phyloP scores from a whole-genome alignment of 768 basidiomycete species.

The Amyloporia xantha region DNA sequence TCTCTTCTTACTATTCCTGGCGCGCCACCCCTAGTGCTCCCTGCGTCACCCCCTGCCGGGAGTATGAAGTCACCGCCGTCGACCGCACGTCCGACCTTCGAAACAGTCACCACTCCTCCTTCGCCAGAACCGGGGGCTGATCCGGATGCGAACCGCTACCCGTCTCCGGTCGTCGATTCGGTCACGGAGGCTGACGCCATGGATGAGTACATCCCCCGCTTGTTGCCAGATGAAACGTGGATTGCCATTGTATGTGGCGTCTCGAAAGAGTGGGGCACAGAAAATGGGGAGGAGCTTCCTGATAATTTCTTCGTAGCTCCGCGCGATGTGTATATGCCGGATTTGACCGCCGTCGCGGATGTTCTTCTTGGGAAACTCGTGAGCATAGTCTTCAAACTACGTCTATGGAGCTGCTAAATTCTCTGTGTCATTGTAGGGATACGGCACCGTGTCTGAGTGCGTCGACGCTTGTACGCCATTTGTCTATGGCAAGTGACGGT shows the following conservation, averaged over 20 bases:
- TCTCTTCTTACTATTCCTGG: constrained; percentile 18
- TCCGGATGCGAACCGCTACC: background rate
- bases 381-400: no score
- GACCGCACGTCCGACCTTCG: constrained; percentile 19
- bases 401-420: no score
- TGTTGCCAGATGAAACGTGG: constrained; percentile 67
- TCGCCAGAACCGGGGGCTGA: constrained; percentile 25
- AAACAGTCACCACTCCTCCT: constrained; percentile 29
- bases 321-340: constrained; percentile 76
- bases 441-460: constrained; percentile 77
- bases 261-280: constrained; percentile 34
- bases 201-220: constrained; percentile 28
- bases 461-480: constrained; percentile 73
- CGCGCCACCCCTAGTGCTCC: constrained; percentile 19
- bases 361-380: constrained; percentile 76
- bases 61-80: constrained; percentile 11
- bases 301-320: constrained; percentile 72
- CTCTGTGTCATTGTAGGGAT: constrained; percentile 47
- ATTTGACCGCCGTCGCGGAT: constrained; percentile 66
- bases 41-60: constrained; percentile 12
- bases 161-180: background rate
- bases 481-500: constrained; percentile 50
- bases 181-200: constrained; percentile 6
- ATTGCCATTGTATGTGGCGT: constrained; percentile 78
- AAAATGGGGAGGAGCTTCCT: constrained; percentile 40